Evolutionary conservation across 202 grass and related monocot species (phyloP), one percentile per base, ranked within the genome.

Genomic region (Carex arenaria): DNA sequence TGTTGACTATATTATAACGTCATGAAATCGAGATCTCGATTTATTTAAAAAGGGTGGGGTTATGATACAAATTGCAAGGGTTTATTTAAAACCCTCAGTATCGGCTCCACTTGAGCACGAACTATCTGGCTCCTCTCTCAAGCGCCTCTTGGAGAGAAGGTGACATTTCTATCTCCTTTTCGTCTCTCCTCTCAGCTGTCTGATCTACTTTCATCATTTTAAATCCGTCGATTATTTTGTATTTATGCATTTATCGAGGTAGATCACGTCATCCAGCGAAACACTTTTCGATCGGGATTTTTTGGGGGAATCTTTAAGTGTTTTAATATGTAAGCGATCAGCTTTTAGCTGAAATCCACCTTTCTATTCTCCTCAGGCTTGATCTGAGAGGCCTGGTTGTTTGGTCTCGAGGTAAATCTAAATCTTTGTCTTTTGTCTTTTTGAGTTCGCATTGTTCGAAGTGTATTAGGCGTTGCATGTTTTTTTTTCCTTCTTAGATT

Each of bases 291-390:
- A 49, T 66, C 23, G 80, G 80, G 63, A 20, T 69, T 68, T 68
- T 42, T 49, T 4, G 10, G 15, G 61, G 49, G 51, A 10, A 17
- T 54, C 56, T 75, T 57, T 10, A 34, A 56, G 72, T 34, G 72
- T 15, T 76, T 77, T 34, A 64, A 26, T 64, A 64, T 80, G 30
- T 64, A 49, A 47, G 40, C 6, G 43, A 38, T 0, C 23, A 82
- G 80, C 80, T 82, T 69, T 82, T 82, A 57, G 80, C 45, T 82
- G 45, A 82, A 43, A 82, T 69, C 17, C 17, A 13, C 63, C 26
- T 52, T 67, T 67, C 14, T 82, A 42, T 68, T 68, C 18, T 14
- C 49, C 80, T 69, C 26, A 55, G 22, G n/a, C 63, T 61, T 69
- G 14, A 56, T 82, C 63, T 69, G 28, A 63, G 64, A 56, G 80